Evolutionary conservation across 1,284 basidiomycete genomes (phyloP).

Genomic region (Ustanciosporium gigantosporum): DNA sequence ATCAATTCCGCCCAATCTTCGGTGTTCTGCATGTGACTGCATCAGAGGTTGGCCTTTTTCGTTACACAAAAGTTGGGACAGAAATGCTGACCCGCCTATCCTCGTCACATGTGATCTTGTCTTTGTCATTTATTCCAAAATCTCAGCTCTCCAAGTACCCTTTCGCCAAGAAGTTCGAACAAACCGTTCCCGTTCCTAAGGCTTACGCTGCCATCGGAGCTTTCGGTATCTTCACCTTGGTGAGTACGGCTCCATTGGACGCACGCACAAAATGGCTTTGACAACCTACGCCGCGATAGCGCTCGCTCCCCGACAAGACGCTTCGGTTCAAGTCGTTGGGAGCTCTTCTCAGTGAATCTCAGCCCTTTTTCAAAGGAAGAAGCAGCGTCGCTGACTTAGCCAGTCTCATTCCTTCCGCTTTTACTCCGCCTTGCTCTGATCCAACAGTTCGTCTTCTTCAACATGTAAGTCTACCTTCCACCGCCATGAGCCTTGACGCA

Average conservation of each 20-base stretch:
- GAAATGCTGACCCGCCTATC: not conserved
- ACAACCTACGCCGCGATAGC: not conserved
- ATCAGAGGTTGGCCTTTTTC: too few relatives aligned
- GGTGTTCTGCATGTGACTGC: not conserved
- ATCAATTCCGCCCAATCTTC: not conserved
- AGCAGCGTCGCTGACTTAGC: too few relatives aligned
- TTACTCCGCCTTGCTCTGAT: not conserved
- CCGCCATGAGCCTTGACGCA: not conserved
- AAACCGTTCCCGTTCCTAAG: slow-evolving; percentile 89
- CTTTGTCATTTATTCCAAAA: not conserved
- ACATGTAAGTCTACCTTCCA: slow-evolving; percentile 45
- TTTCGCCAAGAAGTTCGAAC: slow-evolving; percentile 69
- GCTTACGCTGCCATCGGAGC: slow-evolving; percentile 82
- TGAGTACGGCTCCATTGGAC: too few relatives aligned
- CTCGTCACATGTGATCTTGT: slow-evolving; percentile 58
- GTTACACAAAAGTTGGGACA: too few relatives aligned
- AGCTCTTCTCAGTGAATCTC: too few relatives aligned
- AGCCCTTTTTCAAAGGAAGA: too few relatives aligned
- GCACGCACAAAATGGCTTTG: not conserved
- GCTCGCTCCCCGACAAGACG: too few relatives aligned
- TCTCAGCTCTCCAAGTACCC: slow-evolving; percentile 85
- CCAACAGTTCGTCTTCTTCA: slow-evolving; percentile 63
- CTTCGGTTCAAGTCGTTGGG: too few relatives aligned
- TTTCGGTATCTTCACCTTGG: slow-evolving; percentile 65
- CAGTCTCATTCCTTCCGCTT: not conserved